Evolutionary conservation across 1,139 yeast species (phyloP).

Genomic region (Citeromyces hawaiiensis): DNA sequence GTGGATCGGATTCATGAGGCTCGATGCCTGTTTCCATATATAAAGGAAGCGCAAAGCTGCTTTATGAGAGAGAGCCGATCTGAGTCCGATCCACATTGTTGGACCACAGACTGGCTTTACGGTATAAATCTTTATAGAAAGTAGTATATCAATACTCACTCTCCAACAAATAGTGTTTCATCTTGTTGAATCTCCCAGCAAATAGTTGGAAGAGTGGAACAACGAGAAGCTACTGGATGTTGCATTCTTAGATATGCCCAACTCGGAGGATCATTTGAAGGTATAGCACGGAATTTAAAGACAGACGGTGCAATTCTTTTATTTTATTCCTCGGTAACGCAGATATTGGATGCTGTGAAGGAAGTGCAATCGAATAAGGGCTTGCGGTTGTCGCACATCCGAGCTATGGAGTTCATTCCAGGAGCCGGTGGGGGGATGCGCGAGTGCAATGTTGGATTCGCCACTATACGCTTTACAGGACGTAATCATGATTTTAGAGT

Average conservation of each 20-base stretch:
- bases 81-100: no score
- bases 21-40: no score
- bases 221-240: slow-evolving; percentile 17
- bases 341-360: slow-evolving; percentile 22
- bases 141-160: no score
- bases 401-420: slow-evolving; percentile 25
- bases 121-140: no score
- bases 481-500: no score
- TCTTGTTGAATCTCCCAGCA: slow-evolving; percentile 22
- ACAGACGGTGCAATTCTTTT: slow-evolving; percentile 26
- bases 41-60: no score
- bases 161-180: no score
- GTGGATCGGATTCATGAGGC: no score
- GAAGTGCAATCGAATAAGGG: slow-evolving; percentile 13
- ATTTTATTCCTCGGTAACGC: slow-evolving; percentile 32
- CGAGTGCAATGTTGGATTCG: slow-evolving; percentile 26
- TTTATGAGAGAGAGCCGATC: no score
- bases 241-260: slow-evolving; percentile 30
- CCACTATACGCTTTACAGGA: slow-evolving; percentile 22
- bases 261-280: slow-evolving; percentile 19
- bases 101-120: no score
- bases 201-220: slow-evolving; percentile 19
- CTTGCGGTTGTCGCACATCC: slow-evolving; percentile 20
- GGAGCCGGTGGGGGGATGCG: slow-evolving; percentile 31
- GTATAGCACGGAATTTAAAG: slow-evolving; percentile 18